A percentile compares a stretch with the other conserved stretches of the same genome.
phyloP scores from a whole-genome alignment of 352 stramenopile genomes.

The Phytophthora sp. region DNA sequence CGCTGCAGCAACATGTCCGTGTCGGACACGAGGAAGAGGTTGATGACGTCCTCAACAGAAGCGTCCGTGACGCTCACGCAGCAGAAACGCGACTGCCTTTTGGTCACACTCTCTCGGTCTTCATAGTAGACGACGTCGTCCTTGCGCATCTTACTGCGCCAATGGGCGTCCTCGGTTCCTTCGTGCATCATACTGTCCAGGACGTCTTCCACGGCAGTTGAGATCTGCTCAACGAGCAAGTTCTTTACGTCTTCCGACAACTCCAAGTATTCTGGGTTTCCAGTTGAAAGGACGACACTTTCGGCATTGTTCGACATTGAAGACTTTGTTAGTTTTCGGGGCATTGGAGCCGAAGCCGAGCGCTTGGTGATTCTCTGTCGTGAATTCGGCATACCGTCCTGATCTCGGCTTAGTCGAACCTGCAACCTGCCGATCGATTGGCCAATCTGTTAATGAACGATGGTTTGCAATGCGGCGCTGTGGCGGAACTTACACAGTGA shows the following conservation, averaged over 20 bases:
- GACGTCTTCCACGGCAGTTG: slow-evolving; percentile 38
- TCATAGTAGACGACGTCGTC: slow-evolving; percentile 48
- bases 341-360: slow-evolving; percentile 21
- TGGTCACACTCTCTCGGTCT: slow-evolving; percentile 37
- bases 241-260: slow-evolving; percentile 35
- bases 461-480: slow-evolving; percentile 17
- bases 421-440: slow-evolving; percentile 18
- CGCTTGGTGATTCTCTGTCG: slow-evolving; percentile 19
- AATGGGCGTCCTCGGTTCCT: slow-evolving; percentile 31
- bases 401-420: slow-evolving; percentile 18
- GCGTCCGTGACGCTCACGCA: slow-evolving; percentile 38
- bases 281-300: not conserved
- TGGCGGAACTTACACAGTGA: slow-evolving; percentile 22
- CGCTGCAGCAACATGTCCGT: slow-evolving; percentile 40
- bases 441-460: slow-evolving; percentile 29
- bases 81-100: slow-evolving; percentile 47
- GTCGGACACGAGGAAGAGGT: slow-evolving; percentile 43
- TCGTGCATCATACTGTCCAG: slow-evolving; percentile 48
- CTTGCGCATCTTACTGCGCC: slow-evolving; percentile 42
- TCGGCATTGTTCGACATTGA: slow-evolving; percentile 32
- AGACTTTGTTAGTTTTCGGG: slow-evolving; percentile 15
- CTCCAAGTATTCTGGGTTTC: slow-evolving; percentile 26
- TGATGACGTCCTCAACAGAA: slow-evolving; percentile 47
- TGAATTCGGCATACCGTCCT: slow-evolving; percentile 7
- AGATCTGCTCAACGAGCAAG: slow-evolving; percentile 40